Base-by-base conservation (phyloP, 305 asterid species). In the Solanum chacoense region DNA sequence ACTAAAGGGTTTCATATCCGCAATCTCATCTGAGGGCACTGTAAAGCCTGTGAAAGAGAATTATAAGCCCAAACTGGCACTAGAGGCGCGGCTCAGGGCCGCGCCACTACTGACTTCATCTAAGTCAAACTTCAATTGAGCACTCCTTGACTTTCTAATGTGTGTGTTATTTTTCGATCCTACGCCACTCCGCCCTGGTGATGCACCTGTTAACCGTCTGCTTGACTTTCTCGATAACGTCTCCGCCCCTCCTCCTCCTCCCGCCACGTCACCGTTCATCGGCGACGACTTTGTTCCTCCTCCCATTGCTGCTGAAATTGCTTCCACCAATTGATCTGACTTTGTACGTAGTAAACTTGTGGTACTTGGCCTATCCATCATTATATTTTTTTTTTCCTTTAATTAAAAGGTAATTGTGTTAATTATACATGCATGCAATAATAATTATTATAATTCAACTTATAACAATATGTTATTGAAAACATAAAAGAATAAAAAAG, bases 91-190 rank as follows among this genome's bases (percentile, higher is more conserved):
- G 91, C 99, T 97, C 90, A 97, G 28, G 84, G 98, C 99, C 42
- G 99, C 99, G 59, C 99, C 98, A 88, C 98, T 95, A 92, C 88
- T 93, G 89, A 97, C 89, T 75, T 97, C 99, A 22, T 97, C 99
- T 6, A 94, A 11, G 87, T 97, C 99, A 89, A 94, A 91, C 7
- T 96, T 97, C 95, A 97, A 75, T 88, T 97, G 99, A 1, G 98
- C 98, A 76, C 99, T 97, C 36, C 98, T 95, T 90, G 98, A 91
- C 92, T 97, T 97, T 88, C 98, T 90, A 90, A 95, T 96, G 93
- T 97, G 99, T 0, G 94, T 91, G 71, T 94, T 77, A 22, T 36
- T 96, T 81, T 87, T 87, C 7, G 59, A 42, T 42, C 95, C 93
- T 26, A 8, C 12, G 1, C 50, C 26, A 90, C 94, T 94, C 90